Evolutionary conservation across 1,284 basidiomycete genomes (phyloP), one percentile per base, ranked within the genome.

Genomic region (Rhodofomes roseus): DNA sequence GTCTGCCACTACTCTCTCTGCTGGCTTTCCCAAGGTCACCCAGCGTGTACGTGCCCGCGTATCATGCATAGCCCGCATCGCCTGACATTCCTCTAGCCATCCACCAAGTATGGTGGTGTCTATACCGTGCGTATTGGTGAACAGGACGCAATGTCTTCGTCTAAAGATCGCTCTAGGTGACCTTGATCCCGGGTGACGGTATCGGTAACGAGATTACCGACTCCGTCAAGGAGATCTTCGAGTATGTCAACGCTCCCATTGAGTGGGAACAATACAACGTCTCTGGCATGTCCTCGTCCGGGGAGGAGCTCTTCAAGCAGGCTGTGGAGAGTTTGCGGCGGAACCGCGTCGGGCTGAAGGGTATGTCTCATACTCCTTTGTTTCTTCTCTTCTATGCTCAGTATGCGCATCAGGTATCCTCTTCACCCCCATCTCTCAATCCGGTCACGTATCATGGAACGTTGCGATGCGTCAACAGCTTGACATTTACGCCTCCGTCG

Each of bases 181-280:
- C 94, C 60, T 87, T 96, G 70, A 95, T 97, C 65, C 95, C 95
- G 52, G 96, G 96, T 70, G 96, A 98, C 73, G 96, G 96, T 83
- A 91, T 99, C 73, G 97, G 97, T 68, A 86, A 87, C 71, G 97
- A 99, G 81, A 95, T 99, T 74, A 95, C 96, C 64, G 93, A 96
- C 77, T 96, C 95, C 20, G 96, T 99, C 70, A 98, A 99, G 82
- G 95, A 98, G 79, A 95, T 99, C 74, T 99, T 99, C 70, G 93
- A 97, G 74, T 85, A 93, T 65, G 86, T 95, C 74, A 99, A 99
- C 74, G 97, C 95, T 37, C 97, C 97, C 75, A 96, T 99, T 78
- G 94, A 98, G 77, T 99, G 96, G 93, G 96, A 98, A 76, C 94
- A 98, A 77, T 98, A 96, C 80, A 87, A 98, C 74, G 95, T 99